Percentiles rank a stretch among this genome's conserved stretches.
Conservation (phyloP, 306 rosid genomes). For the Ceratonia siliqua region DNA sequence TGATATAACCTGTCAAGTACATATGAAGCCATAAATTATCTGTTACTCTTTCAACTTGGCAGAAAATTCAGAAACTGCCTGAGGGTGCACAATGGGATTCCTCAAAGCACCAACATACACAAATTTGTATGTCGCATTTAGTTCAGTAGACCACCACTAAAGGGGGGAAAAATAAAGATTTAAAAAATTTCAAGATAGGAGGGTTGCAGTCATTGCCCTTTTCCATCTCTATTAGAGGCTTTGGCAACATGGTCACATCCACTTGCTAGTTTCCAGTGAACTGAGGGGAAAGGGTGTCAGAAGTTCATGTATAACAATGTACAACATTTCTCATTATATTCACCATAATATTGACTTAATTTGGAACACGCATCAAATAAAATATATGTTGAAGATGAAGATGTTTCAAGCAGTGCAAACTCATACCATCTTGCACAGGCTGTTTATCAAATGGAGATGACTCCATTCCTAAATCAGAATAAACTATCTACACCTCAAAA, state of each 20-base stretch:
- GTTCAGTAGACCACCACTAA: neutral
- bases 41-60: neutral
- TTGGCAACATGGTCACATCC: neutral
- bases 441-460: neutral
- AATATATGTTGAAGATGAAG: neutral
- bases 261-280: neutral
- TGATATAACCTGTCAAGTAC: neutral
- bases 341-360: neutral
- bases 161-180: neutral
- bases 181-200: slow-evolving; percentile 18
- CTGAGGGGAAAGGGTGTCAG: neutral
- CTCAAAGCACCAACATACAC: neutral
- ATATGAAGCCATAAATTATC: slow-evolving; percentile 4
- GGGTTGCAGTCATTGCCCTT: neutral
- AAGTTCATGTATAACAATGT: neutral
- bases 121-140: neutral
- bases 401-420: neutral
- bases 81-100: neutral
- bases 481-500: neutral
- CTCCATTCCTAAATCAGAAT: neutral
- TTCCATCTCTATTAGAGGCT: neutral
- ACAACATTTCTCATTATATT: neutral
- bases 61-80: neutral
- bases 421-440: neutral
- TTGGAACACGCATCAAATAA: neutral